A percentile compares a stretch with the other conserved stretches of the same genome.
phyloP scores from a whole-genome alignment of 2,329 filamentous ascomycete species.

The Seiridium unicorne region DNA sequence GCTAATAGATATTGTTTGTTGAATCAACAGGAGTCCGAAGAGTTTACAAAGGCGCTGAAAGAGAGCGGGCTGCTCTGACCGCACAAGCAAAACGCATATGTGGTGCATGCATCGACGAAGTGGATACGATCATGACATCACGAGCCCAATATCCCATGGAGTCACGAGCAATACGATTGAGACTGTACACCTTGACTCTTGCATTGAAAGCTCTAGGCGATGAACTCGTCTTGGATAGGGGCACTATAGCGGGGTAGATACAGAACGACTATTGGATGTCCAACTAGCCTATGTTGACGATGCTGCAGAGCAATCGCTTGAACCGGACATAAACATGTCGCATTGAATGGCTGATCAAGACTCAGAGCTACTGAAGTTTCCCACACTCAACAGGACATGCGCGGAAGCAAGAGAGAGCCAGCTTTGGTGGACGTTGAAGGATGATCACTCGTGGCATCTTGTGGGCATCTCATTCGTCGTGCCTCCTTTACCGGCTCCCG shows the following conservation, averaged over 20 bases:
- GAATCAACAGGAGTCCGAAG: conserved; percentile 28
- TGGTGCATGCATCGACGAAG: background rate
- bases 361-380: background rate
- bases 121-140: background rate
- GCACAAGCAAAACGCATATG: background rate
- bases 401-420: background rate
- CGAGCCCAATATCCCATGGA: no score
- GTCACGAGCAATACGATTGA: no score
- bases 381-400: background rate
- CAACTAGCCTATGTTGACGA: background rate
- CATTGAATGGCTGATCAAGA: background rate
- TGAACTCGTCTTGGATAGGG: conserved; percentile 6
- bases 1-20: conserved; percentile 27
- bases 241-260: conserved; percentile 7
- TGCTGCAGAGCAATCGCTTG: background rate
- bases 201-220: conserved; percentile 3
- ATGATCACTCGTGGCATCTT: conserved; percentile 34
- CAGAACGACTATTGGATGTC: background rate
- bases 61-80: conserved; percentile 37
- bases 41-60: conserved; percentile 35
- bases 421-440: background rate
- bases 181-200: background rate
- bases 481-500: background rate
- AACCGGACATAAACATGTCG: background rate
- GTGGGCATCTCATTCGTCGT: conserved; percentile 36